Evolutionary conservation across 768 basidiomycete genomes (phyloP).

Genomic region (Agaricus sinodeliciosus): DNA sequence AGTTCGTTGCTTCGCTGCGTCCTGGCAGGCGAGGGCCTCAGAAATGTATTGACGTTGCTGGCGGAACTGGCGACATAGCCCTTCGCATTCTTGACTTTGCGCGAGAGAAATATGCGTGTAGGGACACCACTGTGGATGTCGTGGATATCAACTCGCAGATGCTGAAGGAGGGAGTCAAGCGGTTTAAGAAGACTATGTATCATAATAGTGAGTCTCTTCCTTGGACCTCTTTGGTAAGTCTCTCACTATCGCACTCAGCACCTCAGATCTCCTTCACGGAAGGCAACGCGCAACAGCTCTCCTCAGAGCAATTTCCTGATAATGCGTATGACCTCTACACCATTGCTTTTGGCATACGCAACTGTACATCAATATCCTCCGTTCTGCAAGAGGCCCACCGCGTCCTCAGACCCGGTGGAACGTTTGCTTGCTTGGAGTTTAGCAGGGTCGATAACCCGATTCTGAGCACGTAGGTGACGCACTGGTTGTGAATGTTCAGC

Average conservation of each 20-base stretch:
- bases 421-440: slow-evolving; percentile 94
- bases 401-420: slow-evolving; percentile 93
- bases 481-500: slow-evolving; percentile 1
- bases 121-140: slow-evolving; percentile 84
- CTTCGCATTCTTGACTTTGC: slow-evolving; percentile 89
- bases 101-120: slow-evolving; percentile 80
- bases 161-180: slow-evolving; percentile 84
- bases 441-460: slow-evolving; percentile 87
- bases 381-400: slow-evolving; percentile 88
- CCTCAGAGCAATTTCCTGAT: slow-evolving; percentile 58
- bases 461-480: slow-evolving; percentile 64
- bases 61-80: slow-evolving; percentile 97
- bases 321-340: slow-evolving; percentile 95
- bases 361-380: slow-evolving; percentile 88
- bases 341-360: slow-evolving; percentile 97
- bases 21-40: slow-evolving; percentile 71
- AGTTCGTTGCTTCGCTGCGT: slow-evolving; percentile 66
- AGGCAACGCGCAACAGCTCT: slow-evolving; percentile 84
- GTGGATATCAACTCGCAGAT: slow-evolving; percentile 95
- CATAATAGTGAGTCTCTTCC: slow-evolving; percentile 69
- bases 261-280: slow-evolving; percentile 91
- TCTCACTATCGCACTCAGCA: slow-evolving; percentile 38
- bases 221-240: not conserved
- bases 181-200: slow-evolving; percentile 98
- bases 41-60: slow-evolving; percentile 92